Evolutionary conservation across 163 green algal genomes (phyloP).

Genomic region (Coccomyxa subellipsoidea): DNA sequence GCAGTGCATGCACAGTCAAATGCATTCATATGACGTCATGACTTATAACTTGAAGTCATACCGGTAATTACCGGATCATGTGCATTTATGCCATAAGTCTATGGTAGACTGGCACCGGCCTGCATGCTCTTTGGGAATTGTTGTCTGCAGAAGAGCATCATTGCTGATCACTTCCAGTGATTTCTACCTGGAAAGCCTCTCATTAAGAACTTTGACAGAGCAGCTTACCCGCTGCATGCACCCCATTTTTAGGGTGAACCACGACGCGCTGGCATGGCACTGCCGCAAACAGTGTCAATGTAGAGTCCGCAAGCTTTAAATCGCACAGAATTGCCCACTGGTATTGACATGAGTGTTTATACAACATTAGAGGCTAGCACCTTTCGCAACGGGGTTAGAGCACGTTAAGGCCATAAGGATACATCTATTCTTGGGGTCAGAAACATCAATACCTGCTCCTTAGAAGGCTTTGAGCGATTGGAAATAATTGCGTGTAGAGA

Average conservation of each 20-base stretch:
- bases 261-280: background rate
- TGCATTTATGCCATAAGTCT: too few relatives aligned
- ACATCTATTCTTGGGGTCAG: background rate
- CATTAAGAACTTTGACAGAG: too few relatives aligned
- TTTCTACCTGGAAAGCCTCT: too few relatives aligned
- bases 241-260: background rate
- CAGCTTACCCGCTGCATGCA: background rate
- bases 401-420: background rate
- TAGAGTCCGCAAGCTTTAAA: background rate
- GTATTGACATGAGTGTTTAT: background rate
- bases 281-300: background rate
- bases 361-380: background rate
- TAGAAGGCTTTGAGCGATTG: background rate
- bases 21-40: too few relatives aligned
- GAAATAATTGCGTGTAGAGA: background rate
- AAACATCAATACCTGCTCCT: background rate
- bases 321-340: too few relatives aligned
- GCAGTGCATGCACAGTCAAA: too few relatives aligned
- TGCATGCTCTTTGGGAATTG: too few relatives aligned
- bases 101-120: too few relatives aligned
- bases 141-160: too few relatives aligned
- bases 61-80: too few relatives aligned
- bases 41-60: too few relatives aligned
- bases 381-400: background rate
- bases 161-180: too few relatives aligned